Conservation (phyloP, 345 rosid genomes). For the Gynandropsis gynandra region DNA sequence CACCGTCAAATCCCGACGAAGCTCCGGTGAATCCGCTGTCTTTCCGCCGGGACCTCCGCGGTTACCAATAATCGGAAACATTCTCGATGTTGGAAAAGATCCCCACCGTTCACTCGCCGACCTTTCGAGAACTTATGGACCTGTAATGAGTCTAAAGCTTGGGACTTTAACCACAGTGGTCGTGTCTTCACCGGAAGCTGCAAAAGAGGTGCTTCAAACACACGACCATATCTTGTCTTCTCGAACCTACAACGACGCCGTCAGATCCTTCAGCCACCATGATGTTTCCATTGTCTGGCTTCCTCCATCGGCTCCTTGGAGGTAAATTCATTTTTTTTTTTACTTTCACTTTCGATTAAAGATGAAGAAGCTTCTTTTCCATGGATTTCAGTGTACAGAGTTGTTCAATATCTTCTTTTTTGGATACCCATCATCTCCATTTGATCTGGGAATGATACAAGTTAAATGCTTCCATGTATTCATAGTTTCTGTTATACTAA, state of each 20-base stretch:
- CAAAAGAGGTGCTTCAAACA: constrained; percentile 23
- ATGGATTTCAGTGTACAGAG: background rate
- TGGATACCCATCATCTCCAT: too few relatives aligned
- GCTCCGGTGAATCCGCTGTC: background rate
- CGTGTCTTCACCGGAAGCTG: constrained; percentile 23
- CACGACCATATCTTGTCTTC: constrained; percentile 29
- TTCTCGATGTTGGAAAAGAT: constrained; percentile 29
- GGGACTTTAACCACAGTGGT: constrained; percentile 24
- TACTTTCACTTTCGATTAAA: constrained; percentile 22
- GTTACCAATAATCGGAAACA: constrained; percentile 38
- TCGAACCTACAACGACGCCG: constrained; percentile 14
- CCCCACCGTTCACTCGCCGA: constrained; percentile 30
- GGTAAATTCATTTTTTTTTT: constrained; percentile 10
- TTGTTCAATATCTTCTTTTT: background rate
- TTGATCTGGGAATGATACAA: too few relatives aligned
- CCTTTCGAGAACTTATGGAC: constrained; percentile 38
- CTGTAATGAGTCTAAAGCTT: constrained; percentile 34
- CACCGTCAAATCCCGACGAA: constrained; percentile 14
- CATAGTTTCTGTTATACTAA: too few relatives aligned
- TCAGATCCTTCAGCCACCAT: constrained; percentile 22
- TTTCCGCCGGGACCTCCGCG: constrained; percentile 28
- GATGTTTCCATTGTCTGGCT: constrained; percentile 23
- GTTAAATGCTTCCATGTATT: too few relatives aligned
- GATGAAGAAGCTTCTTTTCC: too few relatives aligned
- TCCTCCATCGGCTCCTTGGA: constrained; percentile 22